A percentile compares a stretch with the other conserved stretches of the same genome.
Evolutionary conservation across 495 filamentous ascomycete species (phyloP).

Genomic region (Xylaria palmicola): DNA sequence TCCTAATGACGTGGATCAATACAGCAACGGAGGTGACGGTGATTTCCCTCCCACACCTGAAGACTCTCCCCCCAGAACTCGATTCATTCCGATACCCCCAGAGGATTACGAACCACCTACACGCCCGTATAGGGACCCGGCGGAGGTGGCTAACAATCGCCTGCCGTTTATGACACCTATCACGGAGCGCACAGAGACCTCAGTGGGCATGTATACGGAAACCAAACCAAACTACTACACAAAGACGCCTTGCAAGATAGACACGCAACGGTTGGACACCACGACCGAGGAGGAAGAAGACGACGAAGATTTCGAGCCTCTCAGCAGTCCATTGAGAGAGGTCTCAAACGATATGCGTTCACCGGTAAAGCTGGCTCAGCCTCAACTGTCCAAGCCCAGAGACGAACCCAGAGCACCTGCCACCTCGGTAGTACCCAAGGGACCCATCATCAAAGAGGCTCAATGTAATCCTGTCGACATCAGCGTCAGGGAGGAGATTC

Average conservation of each 20-base stretch:
- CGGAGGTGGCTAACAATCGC: slow-evolving; percentile 75
- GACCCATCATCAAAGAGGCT: slow-evolving; percentile 72
- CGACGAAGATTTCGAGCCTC: slow-evolving; percentile 51
- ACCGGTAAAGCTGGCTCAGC: slow-evolving; percentile 44
- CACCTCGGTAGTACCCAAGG: slow-evolving; percentile 40
- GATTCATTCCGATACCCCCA: slow-evolving; percentile 69
- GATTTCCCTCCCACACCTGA: slow-evolving; percentile 21
- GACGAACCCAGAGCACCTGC: slow-evolving; percentile 17
- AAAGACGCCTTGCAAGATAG: slow-evolving; percentile 72
- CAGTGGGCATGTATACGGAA: slow-evolving; percentile 63
- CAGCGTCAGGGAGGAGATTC: slow-evolving; percentile 67
- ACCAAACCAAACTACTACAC: slow-evolving; percentile 38
- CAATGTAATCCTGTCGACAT: slow-evolving; percentile 89
- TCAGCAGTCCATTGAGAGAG: slow-evolving; percentile 70
- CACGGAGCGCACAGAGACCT: slow-evolving; percentile 89
- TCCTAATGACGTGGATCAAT: slow-evolving; percentile 28
- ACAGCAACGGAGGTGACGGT: slow-evolving; percentile 24
- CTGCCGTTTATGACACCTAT: slow-evolving; percentile 99
- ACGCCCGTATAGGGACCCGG: slow-evolving; percentile 72
- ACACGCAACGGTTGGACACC: slow-evolving; percentile 19
- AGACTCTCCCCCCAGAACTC: slow-evolving; percentile 38
- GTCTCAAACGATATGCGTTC: slow-evolving; percentile 30
- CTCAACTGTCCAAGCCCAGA: slow-evolving; percentile 36
- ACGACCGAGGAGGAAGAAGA: slow-evolving; percentile 26
- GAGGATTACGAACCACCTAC: slow-evolving; percentile 79